phyloP scores from a whole-genome alignment of 352 stramenopile genomes.

The Phytophthora meadii region DNA sequence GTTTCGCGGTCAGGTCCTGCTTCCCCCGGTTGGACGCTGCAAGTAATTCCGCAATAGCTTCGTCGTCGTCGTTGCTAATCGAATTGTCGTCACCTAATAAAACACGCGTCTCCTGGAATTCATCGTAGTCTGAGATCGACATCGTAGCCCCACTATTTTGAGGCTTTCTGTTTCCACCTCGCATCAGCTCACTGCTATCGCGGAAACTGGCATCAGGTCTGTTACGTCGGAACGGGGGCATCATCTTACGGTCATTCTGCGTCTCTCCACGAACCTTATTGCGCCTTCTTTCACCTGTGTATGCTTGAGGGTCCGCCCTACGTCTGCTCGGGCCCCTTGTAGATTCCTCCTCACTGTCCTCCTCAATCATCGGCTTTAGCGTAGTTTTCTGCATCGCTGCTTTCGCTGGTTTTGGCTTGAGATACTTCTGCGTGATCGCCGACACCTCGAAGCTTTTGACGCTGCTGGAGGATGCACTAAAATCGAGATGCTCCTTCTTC shows the following conservation, averaged over 20 bases:
- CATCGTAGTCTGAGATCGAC: slow-evolving; percentile 39
- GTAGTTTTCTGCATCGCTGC: slow-evolving; percentile 31
- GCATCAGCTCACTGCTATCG: slow-evolving; percentile 18
- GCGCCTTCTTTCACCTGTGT: slow-evolving; percentile 18
- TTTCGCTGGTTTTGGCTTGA: slow-evolving; percentile 33
- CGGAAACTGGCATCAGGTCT: slow-evolving; percentile 23
- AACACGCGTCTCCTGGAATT: slow-evolving; percentile 34
- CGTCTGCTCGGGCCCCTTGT: slow-evolving; percentile 23
- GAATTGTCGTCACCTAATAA: slow-evolving; percentile 29
- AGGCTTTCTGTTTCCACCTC: slow-evolving; percentile 8
- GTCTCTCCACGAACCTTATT: slow-evolving; percentile 25
- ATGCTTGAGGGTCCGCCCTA: slow-evolving; percentile 15
- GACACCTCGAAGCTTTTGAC: slow-evolving; percentile 44
- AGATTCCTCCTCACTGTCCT: slow-evolving; percentile 35
- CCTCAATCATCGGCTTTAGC: slow-evolving; percentile 35
- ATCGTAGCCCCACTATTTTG: slow-evolving; percentile 34
- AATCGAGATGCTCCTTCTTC: slow-evolving; percentile 50
- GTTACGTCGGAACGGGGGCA: slow-evolving; percentile 16
- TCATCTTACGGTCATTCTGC: slow-evolving; percentile 7
- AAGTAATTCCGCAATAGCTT: slow-evolving; percentile 35
- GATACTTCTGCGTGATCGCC: slow-evolving; percentile 48
- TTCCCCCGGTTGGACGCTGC: slow-evolving; percentile 34
- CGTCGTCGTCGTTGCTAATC: slow-evolving; percentile 28
- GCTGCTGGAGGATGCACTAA: slow-evolving; percentile 45
- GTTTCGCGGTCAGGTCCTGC: slow-evolving; percentile 22